phyloP scores from a whole-genome alignment of 306 rosid genomes.

The Hippophae gyantsensis region DNA sequence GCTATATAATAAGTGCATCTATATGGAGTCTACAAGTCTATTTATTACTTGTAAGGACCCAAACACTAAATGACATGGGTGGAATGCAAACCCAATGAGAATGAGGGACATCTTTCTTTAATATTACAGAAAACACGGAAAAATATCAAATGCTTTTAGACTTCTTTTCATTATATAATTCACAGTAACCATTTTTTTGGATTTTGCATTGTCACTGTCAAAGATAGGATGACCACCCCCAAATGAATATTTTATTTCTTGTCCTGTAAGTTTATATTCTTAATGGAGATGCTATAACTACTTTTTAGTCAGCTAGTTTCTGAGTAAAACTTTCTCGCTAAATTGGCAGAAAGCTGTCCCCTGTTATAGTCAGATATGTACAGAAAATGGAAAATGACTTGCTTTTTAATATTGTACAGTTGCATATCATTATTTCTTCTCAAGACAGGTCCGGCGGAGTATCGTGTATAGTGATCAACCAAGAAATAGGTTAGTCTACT shows the following conservation, averaged over 20 bases:
- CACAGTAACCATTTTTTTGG: no score
- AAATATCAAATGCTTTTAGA: no score
- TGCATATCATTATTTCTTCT: conserved; percentile 68
- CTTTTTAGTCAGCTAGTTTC: background rate
- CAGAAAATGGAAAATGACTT: conserved; percentile 13
- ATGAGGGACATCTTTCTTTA: no score
- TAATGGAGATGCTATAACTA: background rate
- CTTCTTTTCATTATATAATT: no score
- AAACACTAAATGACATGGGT: no score
- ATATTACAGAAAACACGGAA: no score
- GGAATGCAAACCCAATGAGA: no score
- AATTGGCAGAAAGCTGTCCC: background rate
- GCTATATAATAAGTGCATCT: no score
- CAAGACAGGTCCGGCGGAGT: conserved; percentile 62
- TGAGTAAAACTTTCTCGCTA: conserved; percentile 1
- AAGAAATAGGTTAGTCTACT: conserved; percentile 62
- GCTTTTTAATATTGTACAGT: conserved; percentile 38
- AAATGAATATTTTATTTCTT: background rate
- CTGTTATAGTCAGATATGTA: background rate
- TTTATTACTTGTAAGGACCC: no score
- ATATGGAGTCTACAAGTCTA: no score
- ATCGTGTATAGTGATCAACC: conserved; percentile 75
- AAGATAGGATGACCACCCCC: no score
- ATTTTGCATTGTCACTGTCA: no score
- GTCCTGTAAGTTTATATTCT: background rate